Percentiles rank a stretch among this genome's conserved stretches.
Conservation (phyloP, 345 rosid genomes). For the Eucalyptus globulus region DNA sequence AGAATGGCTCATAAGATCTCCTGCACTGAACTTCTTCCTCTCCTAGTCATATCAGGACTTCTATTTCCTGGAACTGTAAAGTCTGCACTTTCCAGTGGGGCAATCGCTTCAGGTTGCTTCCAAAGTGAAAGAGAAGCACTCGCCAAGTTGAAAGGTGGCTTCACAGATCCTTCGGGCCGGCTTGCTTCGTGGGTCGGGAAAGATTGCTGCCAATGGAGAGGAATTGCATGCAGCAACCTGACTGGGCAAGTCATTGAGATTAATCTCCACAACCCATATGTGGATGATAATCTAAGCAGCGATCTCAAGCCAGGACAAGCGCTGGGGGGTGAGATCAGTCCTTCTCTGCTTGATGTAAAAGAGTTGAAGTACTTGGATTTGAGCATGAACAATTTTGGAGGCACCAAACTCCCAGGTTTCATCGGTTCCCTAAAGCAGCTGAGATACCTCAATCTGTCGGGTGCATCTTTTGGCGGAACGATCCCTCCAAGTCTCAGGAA, state of each 20-base stretch:
- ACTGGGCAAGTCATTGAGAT: constrained; percentile 18
- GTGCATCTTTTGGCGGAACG: background rate
- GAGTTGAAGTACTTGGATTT: background rate
- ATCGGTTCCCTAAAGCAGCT: background rate
- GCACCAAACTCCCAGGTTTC: background rate
- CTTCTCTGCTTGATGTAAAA: constrained; percentile 2
- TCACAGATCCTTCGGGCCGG: background rate
- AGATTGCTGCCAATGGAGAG: background rate
- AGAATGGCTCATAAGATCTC: background rate
- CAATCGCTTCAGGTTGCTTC: background rate
- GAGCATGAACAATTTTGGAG: constrained; percentile 5
- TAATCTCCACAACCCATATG: constrained; percentile 14
- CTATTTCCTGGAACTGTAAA: background rate
- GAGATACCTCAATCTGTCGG: constrained; percentile 12
- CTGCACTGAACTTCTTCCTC: background rate
- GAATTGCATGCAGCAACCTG: background rate
- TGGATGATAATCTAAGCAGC: background rate
- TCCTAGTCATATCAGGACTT: background rate
- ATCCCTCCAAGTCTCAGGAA: background rate
- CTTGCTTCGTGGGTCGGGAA: background rate
- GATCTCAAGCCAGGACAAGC: background rate
- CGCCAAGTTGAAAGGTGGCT: background rate
- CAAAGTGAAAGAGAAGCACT: background rate
- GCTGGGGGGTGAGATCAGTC: constrained; percentile 3
- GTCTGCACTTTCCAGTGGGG: background rate